These are phyloP conservation scores for Ophiocordyceps camponoti-leonardi DNA, from an alignment of 2,329 filamentous ascomycete genomes.

Conservation along the genomic window DNA sequence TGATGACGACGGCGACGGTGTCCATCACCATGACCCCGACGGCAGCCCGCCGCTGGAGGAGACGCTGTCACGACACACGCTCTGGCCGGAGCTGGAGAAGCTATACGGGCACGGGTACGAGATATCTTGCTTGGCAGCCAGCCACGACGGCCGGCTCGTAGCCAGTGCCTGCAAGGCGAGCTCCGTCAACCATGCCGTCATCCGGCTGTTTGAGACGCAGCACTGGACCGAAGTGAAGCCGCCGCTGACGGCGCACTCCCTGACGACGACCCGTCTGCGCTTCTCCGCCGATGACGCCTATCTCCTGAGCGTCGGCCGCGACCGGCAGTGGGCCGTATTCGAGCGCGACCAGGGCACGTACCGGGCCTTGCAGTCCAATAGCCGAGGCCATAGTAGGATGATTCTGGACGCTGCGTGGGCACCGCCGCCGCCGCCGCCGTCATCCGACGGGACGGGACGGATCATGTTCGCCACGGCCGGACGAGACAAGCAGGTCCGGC, in stretches of 20 bases:
- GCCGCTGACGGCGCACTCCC: conserved; percentile 63
- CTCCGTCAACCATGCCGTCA: conserved; percentile 84
- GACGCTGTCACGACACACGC: conserved; percentile 69
- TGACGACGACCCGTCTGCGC: conserved; percentile 68
- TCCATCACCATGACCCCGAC: no score
- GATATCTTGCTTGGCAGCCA: conserved; percentile 71
- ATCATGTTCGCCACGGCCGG: conserved; percentile 69
- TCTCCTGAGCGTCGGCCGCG: conserved; percentile 76
- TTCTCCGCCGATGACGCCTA: conserved; percentile 62
- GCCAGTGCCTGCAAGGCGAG: conserved; percentile 89
- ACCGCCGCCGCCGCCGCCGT: conserved; percentile 16
- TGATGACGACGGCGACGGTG: background rate
- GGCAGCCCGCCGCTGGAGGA: conserved; percentile 67
- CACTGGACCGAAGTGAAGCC: conserved; percentile 80
- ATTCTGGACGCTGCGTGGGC: conserved; percentile 81
- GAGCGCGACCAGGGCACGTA: conserved; percentile 34
- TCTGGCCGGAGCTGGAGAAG: conserved; percentile 95
- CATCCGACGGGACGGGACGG: conserved; percentile 13
- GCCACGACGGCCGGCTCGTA: conserved; percentile 55
- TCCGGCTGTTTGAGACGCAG: conserved; percentile 74
- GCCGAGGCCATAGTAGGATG: conserved; percentile 83
- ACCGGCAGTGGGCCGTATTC: conserved; percentile 84
- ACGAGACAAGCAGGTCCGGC: conserved; percentile 67
- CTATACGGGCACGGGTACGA: conserved; percentile 97
- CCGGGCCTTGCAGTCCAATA: conserved; percentile 43